Evolutionary conservation across 441 rosid genomes (phyloP).

Genomic region (Euphorbia schlechtendalii): DNA sequence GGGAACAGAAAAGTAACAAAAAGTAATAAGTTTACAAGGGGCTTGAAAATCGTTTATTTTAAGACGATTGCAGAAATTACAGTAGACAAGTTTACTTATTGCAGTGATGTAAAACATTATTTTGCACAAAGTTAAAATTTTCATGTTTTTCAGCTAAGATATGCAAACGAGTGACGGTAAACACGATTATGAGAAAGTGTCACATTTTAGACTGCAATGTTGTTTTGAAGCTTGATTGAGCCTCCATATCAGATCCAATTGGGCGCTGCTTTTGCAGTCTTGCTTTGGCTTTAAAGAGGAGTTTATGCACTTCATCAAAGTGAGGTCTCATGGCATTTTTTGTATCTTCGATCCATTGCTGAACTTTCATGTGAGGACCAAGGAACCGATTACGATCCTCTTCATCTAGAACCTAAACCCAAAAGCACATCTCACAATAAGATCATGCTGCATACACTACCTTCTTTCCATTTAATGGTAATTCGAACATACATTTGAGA

Average conservation of each 20-base stretch:
- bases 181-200: background rate
- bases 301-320: conserved; percentile 67
- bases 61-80: background rate
- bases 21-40: too few species aligned
- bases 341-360: conserved; percentile 69
- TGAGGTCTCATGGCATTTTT: conserved; percentile 62
- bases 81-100: background rate
- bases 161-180: too few species aligned
- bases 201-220: conserved; percentile 39
- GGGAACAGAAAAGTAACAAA: too few species aligned
- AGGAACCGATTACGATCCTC: conserved; percentile 49
- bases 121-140: background rate
- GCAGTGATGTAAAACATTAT: too few species aligned
- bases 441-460: background rate
- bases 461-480: background rate
- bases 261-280: conserved; percentile 30
- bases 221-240: conserved; percentile 25
- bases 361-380: conserved; percentile 61
- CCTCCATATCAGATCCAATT: conserved; percentile 17
- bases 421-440: conserved; percentile 6
- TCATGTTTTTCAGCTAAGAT: background rate
- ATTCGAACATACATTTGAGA: background rate
- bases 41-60: too few species aligned
- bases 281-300: conserved; percentile 42
- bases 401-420: conserved; percentile 58